phyloP scores from a whole-genome alignment of 2,329 filamentous ascomycete species.

The Fusarium coffeatum region DNA sequence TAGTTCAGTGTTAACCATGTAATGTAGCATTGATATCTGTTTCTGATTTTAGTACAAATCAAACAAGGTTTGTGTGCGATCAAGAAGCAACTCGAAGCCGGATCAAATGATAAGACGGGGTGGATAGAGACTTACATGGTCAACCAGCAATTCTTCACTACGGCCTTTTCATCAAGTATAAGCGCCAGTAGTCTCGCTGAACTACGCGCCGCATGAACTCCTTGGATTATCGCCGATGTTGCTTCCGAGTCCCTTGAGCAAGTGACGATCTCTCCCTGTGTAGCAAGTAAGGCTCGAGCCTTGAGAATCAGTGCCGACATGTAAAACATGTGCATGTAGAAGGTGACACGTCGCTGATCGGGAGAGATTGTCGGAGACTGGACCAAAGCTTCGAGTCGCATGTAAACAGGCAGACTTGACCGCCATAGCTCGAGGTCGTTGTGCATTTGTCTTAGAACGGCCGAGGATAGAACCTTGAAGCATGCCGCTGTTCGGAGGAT shows the following conservation, averaged over 20 bases:
- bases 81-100: no score
- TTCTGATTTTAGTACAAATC: neutral
- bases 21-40: neutral
- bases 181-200: neutral
- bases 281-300: neutral
- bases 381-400: rapidly evolving
- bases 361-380: neutral
- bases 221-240: rapidly evolving
- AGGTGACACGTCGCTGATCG: neutral
- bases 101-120: rapidly evolving
- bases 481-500: neutral
- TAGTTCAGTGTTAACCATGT: neutral
- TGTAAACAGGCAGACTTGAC: rapidly evolving
- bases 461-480: rapidly evolving
- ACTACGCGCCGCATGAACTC: rapidly evolving
- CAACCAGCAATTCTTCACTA: slow-evolving; percentile 1
- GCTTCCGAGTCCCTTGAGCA: neutral
- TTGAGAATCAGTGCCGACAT: neutral
- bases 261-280: neutral
- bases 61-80: neutral
- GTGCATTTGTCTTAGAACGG: neutral
- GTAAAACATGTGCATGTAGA: neutral
- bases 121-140: neutral
- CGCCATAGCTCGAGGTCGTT: neutral
- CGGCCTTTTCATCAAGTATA: neutral